Evolutionary conservation across 2,329 filamentous ascomycete species (phyloP).

Genomic region (Dothidotthia symphoricarpi): DNA sequence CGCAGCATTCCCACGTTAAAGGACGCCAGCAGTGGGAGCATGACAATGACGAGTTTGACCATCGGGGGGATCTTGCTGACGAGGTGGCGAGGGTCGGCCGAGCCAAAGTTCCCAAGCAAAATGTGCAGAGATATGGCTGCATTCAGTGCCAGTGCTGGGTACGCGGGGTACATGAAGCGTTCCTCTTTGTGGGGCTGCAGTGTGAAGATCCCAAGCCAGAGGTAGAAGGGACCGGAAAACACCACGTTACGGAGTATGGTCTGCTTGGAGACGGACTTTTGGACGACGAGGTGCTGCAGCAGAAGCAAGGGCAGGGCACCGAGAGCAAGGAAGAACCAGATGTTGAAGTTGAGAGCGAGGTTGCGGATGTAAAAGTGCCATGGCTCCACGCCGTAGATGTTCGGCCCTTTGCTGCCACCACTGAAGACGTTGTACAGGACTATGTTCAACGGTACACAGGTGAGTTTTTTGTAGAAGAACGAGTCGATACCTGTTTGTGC

Average conservation of each 20-base stretch:
- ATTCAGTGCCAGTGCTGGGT: conserved; percentile 86
- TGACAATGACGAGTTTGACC: conserved; percentile 66
- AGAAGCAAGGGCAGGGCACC: conserved; percentile 71
- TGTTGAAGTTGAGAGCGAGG: conserved; percentile 87
- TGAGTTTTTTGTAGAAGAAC: conserved; percentile 79
- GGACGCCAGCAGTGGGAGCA: conserved; percentile 61
- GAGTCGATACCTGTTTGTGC: conserved; percentile 71
- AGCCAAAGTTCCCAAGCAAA: conserved; percentile 71
- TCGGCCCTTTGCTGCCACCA: conserved; percentile 71
- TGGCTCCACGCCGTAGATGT: conserved; percentile 92
- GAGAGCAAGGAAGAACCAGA: conserved; percentile 84
- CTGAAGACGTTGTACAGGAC: conserved; percentile 94
- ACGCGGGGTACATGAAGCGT: conserved; percentile 96
- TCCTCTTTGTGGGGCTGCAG: conserved; percentile 96
- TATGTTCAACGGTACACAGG: conserved; percentile 85
- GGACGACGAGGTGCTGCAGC: conserved; percentile 66
- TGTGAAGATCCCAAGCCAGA: conserved; percentile 92
- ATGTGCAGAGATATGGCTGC: conserved; percentile 83
- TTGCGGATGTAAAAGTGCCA: conserved; percentile 98
- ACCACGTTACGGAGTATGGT: conserved; percentile 73
- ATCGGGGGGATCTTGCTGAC: conserved; percentile 70
- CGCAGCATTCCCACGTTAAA: conserved; percentile 68
- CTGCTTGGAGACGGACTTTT: conserved; percentile 62
- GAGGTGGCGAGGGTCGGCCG: conserved; percentile 63
- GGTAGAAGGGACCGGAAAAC: conserved; percentile 82